Evolutionary conservation across 2,329 filamentous ascomycete genomes (phyloP), one percentile per base, ranked within the genome.

Genomic region (Colletotrichum magnum): DNA sequence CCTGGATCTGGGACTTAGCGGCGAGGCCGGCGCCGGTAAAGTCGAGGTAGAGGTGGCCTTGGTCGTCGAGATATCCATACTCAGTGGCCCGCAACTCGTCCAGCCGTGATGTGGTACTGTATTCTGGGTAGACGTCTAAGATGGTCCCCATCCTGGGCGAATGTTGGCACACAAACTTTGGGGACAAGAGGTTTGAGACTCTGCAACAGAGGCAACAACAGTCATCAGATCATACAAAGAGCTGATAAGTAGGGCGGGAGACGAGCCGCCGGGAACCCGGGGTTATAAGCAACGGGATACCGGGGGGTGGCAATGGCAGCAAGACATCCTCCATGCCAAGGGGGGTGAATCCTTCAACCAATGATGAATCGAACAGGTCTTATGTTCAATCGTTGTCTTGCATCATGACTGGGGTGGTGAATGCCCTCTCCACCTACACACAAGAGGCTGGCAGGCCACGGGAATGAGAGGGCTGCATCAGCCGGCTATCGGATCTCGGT

Each of bases 1-100:
- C 77, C 3, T 62, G 69, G 54, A 77, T 68, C 71, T 83, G 81
- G 2, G 75, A 59, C 1, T 72, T 73, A 3, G 80, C 75, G 0
- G 79, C 76, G 2, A 83, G 77, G 0, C 81, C 77, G 0, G 80
- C 73, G 13, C 81, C 81, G 1, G 81, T 80, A 71, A 83, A 83
- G 74, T 83, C 81, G 4, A 83, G 75, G 58, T 83, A 83, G 3
- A 80, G 72, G 47, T 83, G 81, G 48, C 75, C 62, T 41, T 82
- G 76, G 36, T 77, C 73, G 70, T 82, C 80, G 18, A 83, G 77
- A 43, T 79, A 79, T 28, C 72, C 64, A 62, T 83, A 83, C 43
- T 82, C 78, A 10, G 72, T 74, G 1, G 54, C 60, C 6, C 79
- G 77, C 2, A 81, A 70, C 7, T 70, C 62, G 62, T 82, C 80